Percentiles rank a stretch among this genome's conserved stretches.
Evolutionary conservation across 73 alveolate genomes (phyloP).

Genomic region (Tetrahymena thermophila): DNA sequence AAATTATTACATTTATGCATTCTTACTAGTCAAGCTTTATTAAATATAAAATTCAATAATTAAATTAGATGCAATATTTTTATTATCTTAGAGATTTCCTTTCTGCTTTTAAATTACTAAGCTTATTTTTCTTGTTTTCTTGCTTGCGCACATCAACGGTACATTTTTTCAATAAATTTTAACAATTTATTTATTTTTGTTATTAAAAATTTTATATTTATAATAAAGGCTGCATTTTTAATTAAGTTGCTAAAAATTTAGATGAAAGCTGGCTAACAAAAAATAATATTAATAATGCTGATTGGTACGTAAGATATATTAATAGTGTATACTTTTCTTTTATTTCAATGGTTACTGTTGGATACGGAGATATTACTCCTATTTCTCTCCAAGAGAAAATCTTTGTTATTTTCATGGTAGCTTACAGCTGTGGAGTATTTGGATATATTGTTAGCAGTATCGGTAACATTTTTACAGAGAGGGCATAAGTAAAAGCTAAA

Average conservation of each 20-base stretch:
- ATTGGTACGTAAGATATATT: slow-evolving; percentile 20
- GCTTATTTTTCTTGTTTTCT: not conserved
- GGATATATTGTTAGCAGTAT: slow-evolving; percentile 32
- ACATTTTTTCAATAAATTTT: not conserved
- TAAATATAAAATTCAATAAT: not conserved
- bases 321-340: slow-evolving; percentile 27
- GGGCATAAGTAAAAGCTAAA: not conserved
- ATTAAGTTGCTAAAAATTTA: not conserved
- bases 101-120: not conserved
- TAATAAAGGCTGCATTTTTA: not conserved
- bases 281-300: not conserved
- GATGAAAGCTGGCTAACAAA: slow-evolving; percentile 9
- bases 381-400: slow-evolving; percentile 8
- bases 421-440: slow-evolving; percentile 26
- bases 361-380: slow-evolving; percentile 44
- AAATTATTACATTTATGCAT: not conserved
- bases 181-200: too few relatives aligned
- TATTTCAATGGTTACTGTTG: slow-evolving; percentile 34
- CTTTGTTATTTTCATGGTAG: slow-evolving; percentile 24
- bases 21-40: not conserved
- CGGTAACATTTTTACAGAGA: slow-evolving; percentile 5
- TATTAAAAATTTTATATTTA: too few relatives aligned
- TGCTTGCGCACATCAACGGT: not conserved
- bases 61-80: not conserved
- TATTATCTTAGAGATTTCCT: not conserved